Base-by-base conservation (phyloP, 495 filamentous ascomycete species). In the Aspergillus sclerotiicarbonarius region DNA sequence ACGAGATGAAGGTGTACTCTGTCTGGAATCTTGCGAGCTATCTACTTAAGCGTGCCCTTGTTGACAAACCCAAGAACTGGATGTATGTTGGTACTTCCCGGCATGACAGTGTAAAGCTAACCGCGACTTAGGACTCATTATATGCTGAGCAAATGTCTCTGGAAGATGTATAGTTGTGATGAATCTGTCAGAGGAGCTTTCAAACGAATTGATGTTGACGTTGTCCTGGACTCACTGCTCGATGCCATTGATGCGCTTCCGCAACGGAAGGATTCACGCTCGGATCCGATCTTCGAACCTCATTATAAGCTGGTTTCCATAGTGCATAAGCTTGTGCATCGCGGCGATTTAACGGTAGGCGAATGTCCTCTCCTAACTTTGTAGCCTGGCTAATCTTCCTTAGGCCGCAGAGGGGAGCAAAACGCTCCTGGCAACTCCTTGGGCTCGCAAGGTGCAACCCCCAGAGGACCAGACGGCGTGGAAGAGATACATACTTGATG, bases 271-370 rank as follows among this genome's bases (percentile, higher is more conserved):
- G 87, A 94, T 61, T 87, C 84, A 13, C 79, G 87, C 21, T 80
- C 82, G 55, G 91, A 98, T 58, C 92, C 90, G 0, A 89, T 95
- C 19, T 83, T 99, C 21, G 94, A 98, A 69, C 95, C 94, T 13
- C 92, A 97, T 66, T 98, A 96, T 73, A 98, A 97, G 72, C 87
- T 98, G 29, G 81, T 96, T 25, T 93, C 91, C 13, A 78, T 94
- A 51, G 79, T 91, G 10, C 85, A 96, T 71, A 98, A 98, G 67
- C 77, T 96, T 5, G 89, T 95, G 8, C 67, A 62, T 12, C 53
- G 59, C 59, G 66, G 71, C 49, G 61, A 56, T 13, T 59, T 78
- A 51, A 66, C 64, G 48, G 68, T 76, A 65, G 60, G 64, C 43
- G 1, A 12, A 10, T 59, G 51, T 35, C 44, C 60, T 8, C 37